Evolutionary conservation across 2,329 filamentous ascomycete genomes (phyloP), one percentile per base, ranked within the genome.

Genomic region (Colletotrichum abscissum): DNA sequence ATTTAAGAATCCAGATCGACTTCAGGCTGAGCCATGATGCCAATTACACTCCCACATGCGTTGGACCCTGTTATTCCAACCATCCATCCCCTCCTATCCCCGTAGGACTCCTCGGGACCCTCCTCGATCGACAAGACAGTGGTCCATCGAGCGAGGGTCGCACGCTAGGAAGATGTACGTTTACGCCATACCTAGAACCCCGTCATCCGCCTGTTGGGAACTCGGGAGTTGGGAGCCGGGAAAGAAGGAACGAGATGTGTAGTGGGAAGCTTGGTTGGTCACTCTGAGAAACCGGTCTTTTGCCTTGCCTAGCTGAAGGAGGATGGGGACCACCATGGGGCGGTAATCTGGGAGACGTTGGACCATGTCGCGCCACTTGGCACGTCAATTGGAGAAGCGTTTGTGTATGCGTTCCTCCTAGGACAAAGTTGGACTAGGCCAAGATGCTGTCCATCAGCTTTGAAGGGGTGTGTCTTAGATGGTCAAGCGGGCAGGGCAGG

Each of bases 41-140:
- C 26, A 57, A 67, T 69, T 67, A 49, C 59, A 65, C 55, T 65
- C 70, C 70, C 67, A 73, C 70, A 73, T 73, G 70, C 46, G 24
- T 30, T 46, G 49, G 58, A 33, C 35, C 58, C 59, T 73, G 70
- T 22, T 64, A n/a, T 49, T 49, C 19, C 42, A 49, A 49, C 19
- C 19, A 49, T 38, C 12, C 62, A 35, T 35, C 22, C 54, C 24
- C 9, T 11, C 28, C 59, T 7, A 49, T 14, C 30, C 33, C 9
- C 30, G 30, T 14, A 64, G 28, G 62, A 16, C 54, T 11, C 26
- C 38, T 42, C 38, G 38, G 54, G 49, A 60, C 46, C 66, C 66
- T 62, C 70, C 60, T 49, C 70, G 70, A 73, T 73, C 70, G 70
- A 65, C 70, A 65, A 70, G 70, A 56, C 35, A 60, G 67, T 70